phyloP scores from a whole-genome alignment of 2,329 filamentous ascomycete genomes.

The Ophiosphaerella narmari region DNA sequence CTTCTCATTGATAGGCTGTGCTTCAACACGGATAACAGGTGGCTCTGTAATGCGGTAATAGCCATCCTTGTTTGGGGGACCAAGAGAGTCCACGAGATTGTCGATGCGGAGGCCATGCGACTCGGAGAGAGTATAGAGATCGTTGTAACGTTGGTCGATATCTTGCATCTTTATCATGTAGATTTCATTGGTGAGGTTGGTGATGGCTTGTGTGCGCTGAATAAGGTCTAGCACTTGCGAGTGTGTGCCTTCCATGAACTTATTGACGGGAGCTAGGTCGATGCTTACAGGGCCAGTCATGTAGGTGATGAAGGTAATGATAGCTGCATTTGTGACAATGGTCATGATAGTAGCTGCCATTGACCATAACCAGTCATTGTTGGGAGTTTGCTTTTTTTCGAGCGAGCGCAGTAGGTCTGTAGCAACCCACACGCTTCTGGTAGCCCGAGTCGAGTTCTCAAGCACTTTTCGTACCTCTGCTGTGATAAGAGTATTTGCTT shows the following conservation, averaged over 20 bases:
- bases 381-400: neutral
- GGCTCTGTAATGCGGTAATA: slow-evolving; percentile 12
- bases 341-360: neutral
- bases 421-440: slow-evolving; percentile 16
- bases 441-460: slow-evolving; percentile 16
- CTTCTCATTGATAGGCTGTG: neutral
- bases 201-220: slow-evolving; percentile 10
- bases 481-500: slow-evolving; percentile 8
- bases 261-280: neutral
- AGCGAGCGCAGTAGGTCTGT: slow-evolving; percentile 14
- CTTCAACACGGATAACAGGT: too few species aligned
- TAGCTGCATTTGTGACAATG: neutral
- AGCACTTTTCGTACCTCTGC: slow-evolving; percentile 19
- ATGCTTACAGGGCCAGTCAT: neutral
- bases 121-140: slow-evolving; percentile 8
- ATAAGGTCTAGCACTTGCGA: slow-evolving; percentile 11
- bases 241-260: neutral
- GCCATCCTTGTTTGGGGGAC: slow-evolving; percentile 26
- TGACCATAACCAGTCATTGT: neutral
- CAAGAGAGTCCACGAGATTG: slow-evolving; percentile 29
- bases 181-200: slow-evolving; percentile 12
- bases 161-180: slow-evolving; percentile 12
- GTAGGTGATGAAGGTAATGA: neutral
- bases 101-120: slow-evolving; percentile 22
- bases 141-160: slow-evolving; percentile 8